Percentiles rank a stretch among this genome's conserved stretches.
Conservation (phyloP, 164 flowering plant species). For the Magnolia kwangsiensis region DNA sequence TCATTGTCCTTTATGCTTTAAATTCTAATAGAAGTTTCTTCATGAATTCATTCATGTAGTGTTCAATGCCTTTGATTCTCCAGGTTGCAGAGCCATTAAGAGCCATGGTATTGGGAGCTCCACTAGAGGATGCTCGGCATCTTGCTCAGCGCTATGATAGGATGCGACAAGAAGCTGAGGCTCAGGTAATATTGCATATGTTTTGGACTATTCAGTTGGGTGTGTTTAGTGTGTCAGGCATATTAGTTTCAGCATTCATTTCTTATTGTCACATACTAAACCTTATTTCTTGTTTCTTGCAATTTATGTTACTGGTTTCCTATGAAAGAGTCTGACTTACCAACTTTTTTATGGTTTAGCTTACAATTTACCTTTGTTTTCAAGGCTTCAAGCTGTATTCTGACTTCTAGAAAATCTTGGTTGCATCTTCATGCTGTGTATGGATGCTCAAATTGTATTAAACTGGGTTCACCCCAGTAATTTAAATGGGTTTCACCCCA, state of each 20-base stretch:
- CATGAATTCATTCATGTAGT: conserved; percentile 1
- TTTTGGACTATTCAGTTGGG: background rate
- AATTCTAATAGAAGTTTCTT: background rate
- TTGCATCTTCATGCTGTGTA: background rate
- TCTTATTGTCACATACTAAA: background rate
- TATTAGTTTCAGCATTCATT: background rate
- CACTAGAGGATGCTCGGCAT: conserved; percentile 73
- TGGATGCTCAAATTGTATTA: background rate
- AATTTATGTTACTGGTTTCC: background rate
- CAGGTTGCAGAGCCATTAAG: conserved; percentile 70
- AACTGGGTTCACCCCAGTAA: too few species aligned
- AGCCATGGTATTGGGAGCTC: conserved; percentile 65
- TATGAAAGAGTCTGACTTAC: background rate
- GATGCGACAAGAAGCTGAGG: conserved; percentile 68
- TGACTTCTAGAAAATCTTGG: background rate
- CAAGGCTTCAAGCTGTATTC: background rate
- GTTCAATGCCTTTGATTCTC: background rate
- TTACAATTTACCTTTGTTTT: background rate
- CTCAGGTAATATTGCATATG: conserved; percentile 39
- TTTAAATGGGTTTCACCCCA: too few species aligned
- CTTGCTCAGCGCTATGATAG: conserved; percentile 70
- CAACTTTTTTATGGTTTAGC: background rate
- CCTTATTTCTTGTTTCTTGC: background rate
- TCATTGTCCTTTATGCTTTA: background rate
- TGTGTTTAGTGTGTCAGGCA: background rate